Percentiles rank a stretch among this genome's conserved stretches.
Conservation (phyloP, 306 rosid genomes). For the Ziziphus jujuba region DNA sequence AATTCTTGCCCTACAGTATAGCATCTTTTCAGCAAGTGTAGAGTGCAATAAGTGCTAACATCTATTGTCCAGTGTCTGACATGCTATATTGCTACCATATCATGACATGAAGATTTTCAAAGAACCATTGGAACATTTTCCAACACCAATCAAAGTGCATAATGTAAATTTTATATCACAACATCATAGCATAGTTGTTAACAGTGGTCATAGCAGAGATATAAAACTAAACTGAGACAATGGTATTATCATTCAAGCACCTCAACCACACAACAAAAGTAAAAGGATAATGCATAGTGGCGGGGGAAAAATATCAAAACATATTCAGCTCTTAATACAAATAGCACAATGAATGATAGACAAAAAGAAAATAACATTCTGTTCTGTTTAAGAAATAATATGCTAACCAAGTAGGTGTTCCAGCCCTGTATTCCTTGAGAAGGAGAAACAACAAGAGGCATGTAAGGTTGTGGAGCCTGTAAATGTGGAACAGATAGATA, state of each 20-base stretch:
- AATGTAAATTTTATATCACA: no score
- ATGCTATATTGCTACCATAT: no score
- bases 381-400: neutral
- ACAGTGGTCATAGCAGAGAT: constrained; percentile 1
- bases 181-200: neutral
- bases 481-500: constrained; percentile 50
- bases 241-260: neutral
- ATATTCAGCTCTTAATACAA: neutral
- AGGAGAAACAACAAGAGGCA: constrained; percentile 67
- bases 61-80: no score
- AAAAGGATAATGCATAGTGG: neutral
- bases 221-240: constrained; percentile 3
- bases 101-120: no score
- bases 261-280: neutral
- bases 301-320: neutral
- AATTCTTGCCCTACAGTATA: neutral
- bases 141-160: neutral
- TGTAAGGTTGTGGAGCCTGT: constrained; percentile 61
- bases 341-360: neutral
- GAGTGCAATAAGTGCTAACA: no score
- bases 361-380: neutral
- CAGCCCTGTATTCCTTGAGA: constrained; percentile 69
- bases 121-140: neutral
- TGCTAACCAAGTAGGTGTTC: constrained; percentile 86
- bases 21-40: neutral